These are phyloP conservation scores for Corylus avellana DNA, from an alignment of 306 rosid genomes.

Conservation along the genomic window DNA sequence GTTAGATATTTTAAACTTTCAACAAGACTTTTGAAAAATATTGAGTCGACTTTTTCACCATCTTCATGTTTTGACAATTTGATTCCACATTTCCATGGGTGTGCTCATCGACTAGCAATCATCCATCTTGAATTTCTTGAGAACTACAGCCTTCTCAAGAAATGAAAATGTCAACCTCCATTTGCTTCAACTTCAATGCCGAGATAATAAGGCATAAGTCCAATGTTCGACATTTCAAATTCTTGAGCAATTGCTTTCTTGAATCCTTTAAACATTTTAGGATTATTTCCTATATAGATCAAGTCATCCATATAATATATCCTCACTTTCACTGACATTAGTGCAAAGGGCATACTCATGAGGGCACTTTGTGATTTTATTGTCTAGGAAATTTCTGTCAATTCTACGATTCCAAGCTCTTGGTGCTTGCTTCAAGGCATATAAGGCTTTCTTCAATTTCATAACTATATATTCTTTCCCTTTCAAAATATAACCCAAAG, in stretches of 20 bases:
- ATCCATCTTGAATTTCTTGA: too few species aligned
- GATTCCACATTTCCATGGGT: not conserved
- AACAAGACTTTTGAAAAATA: too few species aligned
- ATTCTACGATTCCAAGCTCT: slow-evolving; percentile 3
- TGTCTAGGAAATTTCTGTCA: slow-evolving; percentile 15
- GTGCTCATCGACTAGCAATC: not conserved
- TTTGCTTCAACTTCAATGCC: not conserved
- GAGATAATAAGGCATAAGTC: not conserved
- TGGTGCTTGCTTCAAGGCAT: slow-evolving; percentile 3
- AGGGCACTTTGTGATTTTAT: not conserved
- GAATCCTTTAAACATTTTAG: not conserved
- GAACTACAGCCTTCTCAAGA: not conserved
- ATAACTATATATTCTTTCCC: not conserved
- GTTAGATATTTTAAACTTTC: not conserved
- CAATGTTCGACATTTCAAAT: not conserved
- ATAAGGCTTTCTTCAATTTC: not conserved
- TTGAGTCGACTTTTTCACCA: too few species aligned
- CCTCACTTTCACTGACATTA: not conserved
- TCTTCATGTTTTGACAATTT: not conserved
- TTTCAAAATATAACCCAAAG: not conserved
- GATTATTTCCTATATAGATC: too few species aligned
- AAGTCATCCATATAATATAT: not conserved
- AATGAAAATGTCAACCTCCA: not conserved
- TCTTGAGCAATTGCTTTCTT: not conserved
- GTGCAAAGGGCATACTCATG: not conserved